A percentile compares a stretch with the other conserved stretches of the same genome.
Evolutionary conservation across 176 grass and related monocot genomes (phyloP).

Genomic region (Stipa capillata): DNA sequence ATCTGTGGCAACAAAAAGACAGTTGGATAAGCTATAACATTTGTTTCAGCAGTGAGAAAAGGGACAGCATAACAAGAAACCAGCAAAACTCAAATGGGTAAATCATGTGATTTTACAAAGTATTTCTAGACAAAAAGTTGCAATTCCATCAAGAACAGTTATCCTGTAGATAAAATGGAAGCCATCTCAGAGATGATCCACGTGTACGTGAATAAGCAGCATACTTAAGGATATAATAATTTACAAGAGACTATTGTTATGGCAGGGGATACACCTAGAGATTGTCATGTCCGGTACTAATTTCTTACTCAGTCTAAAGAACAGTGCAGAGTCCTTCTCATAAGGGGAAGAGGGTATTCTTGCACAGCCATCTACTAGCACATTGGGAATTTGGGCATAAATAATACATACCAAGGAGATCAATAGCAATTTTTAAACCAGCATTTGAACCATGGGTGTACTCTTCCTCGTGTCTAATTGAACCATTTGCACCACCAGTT

Average conservation of each 20-base stretch:
- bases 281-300: background rate
- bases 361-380: background rate
- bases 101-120: background rate
- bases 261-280: background rate
- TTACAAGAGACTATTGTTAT: background rate
- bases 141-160: background rate
- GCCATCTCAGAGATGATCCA: background rate
- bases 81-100: background rate
- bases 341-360: background rate
- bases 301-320: background rate
- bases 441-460: slow-evolving; percentile 87
- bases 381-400: slow-evolving; percentile 3
- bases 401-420: slow-evolving; percentile 69
- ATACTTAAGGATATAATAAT: background rate
- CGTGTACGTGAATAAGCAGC: background rate
- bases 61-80: background rate
- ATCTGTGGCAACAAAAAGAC: slow-evolving; percentile 38
- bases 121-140: background rate
- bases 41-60: background rate
- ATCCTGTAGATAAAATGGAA: background rate
- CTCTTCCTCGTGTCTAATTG: slow-evolving; percentile 84
- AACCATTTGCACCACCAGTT: slow-evolving; percentile 93
- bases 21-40: slow-evolving; percentile 17
- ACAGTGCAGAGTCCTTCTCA: background rate
- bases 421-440: slow-evolving; percentile 94